phyloP scores from a whole-genome alignment of 371 early-diverging fungal species.

The Catenaria anguillulae region DNA sequence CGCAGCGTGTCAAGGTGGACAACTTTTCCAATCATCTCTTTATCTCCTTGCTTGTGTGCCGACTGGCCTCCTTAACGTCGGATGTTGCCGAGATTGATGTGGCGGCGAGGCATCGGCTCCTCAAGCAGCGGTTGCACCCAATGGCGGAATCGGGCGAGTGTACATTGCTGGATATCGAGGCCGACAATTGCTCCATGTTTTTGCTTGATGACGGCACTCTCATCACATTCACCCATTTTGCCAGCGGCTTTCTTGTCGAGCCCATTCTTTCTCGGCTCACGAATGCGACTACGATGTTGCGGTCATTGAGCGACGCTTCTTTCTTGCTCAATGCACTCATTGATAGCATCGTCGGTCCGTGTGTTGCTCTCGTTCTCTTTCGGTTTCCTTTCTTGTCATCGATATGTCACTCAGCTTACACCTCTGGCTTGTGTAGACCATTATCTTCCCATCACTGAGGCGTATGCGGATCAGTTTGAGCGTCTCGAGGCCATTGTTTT shows the following conservation, averaged over 20 bases:
- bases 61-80: neutral
- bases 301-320: slow-evolving; percentile 19
- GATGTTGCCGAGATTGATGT: neutral
- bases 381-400: no score
- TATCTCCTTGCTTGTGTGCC: neutral
- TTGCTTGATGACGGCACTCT: slow-evolving; percentile 15
- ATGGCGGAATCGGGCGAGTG: neutral
- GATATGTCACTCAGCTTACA: no score
- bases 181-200: slow-evolving; percentile 5
- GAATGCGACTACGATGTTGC: slow-evolving; percentile 14
- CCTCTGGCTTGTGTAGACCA: neutral
- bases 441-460: slow-evolving; percentile 21
- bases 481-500: slow-evolving; percentile 21
- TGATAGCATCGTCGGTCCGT: slow-evolving; percentile 24
- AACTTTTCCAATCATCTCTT: slow-evolving; percentile 9
- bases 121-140: neutral
- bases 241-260: slow-evolving; percentile 16
- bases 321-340: slow-evolving; percentile 27
- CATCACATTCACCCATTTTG: slow-evolving; percentile 25
- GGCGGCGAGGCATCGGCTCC: neutral
- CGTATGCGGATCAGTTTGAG: slow-evolving; percentile 24
- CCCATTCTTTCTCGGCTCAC: slow-evolving; percentile 20
- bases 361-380: no score
- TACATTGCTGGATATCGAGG: neutral
- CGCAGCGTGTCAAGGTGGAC: slow-evolving; percentile 26